phyloP scores from a whole-genome alignment of 129 eudicot genomes.

The Calendula officinalis region DNA sequence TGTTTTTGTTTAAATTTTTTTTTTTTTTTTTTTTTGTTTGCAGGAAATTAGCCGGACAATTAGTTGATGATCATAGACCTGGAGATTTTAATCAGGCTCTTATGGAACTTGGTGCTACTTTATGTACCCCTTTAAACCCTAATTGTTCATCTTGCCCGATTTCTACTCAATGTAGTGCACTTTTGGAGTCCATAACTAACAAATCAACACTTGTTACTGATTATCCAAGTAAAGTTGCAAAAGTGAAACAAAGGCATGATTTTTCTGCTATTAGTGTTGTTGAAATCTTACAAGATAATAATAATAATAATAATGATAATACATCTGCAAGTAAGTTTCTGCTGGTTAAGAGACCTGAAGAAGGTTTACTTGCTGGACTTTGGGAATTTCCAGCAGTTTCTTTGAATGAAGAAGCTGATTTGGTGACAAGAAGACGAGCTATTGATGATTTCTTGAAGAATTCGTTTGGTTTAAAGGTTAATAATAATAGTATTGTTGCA shows the following conservation, averaged over 20 bases:
- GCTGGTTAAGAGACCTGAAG: conserved; percentile 88
- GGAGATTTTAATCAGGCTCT: conserved; percentile 98
- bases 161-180: conserved; percentile 61
- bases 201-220: conserved; percentile 59
- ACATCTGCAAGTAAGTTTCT: conserved; percentile 41
- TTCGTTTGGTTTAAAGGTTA: conserved; percentile 55
- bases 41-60: conserved; percentile 78
- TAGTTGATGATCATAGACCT: conserved; percentile 84
- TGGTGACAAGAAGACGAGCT: conserved; percentile 57
- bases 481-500: conserved; percentile 38
- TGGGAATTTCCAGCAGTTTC: conserved; percentile 97
- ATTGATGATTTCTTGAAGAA: conserved; percentile 54
- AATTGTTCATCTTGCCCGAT: conserved; percentile 73
- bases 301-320: conserved; percentile 7
- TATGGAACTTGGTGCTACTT: conserved; percentile 96
- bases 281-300: conserved; percentile 52
- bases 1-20: not conserved
- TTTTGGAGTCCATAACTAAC: conserved; percentile 40
- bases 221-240: conserved; percentile 81
- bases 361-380: conserved; percentile 94
- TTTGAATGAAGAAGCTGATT: conserved; percentile 50
- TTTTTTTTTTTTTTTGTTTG: conserved; percentile 11
- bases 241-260: conserved; percentile 78
- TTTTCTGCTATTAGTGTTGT: conserved; percentile 84
- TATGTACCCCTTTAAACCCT: conserved; percentile 67